phyloP scores from a whole-genome alignment of 116 monocot species.

The Posidonia oceanica region DNA sequence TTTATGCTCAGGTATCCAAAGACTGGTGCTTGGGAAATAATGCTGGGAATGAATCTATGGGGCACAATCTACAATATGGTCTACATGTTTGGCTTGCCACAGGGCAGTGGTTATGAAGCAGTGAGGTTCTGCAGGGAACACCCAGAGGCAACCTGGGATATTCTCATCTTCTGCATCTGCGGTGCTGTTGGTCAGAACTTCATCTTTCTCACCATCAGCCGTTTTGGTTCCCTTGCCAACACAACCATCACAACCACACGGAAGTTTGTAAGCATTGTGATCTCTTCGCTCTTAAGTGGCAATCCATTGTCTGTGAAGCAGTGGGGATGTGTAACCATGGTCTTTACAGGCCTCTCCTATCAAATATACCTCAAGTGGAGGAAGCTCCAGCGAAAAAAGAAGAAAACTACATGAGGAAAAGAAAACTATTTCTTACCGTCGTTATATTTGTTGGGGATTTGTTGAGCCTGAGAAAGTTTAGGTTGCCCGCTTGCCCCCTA shows the following conservation, averaged over 20 bases:
- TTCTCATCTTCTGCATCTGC: conserved; percentile 75
- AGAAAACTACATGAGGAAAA: conserved; percentile 16
- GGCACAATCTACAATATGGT: conserved; percentile 69
- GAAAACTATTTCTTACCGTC: neutral
- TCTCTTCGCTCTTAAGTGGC: conserved; percentile 64
- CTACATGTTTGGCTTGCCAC: conserved; percentile 74
- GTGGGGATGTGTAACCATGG: conserved; percentile 82
- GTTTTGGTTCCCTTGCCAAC: conserved; percentile 84
- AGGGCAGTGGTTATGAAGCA: conserved; percentile 61
- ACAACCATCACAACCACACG: conserved; percentile 86
- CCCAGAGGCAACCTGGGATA: conserved; percentile 88
- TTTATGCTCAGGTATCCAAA: conserved; percentile 20
- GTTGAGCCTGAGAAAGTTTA: no score
- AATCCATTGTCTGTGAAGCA: conserved; percentile 53
- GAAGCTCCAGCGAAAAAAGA: conserved; percentile 39
- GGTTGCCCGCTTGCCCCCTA: no score
- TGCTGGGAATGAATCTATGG: conserved; percentile 98
- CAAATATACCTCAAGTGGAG: conserved; percentile 86
- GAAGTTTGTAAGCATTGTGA: conserved; percentile 87
- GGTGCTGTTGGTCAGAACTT: conserved; percentile 95
- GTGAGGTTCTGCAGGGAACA: conserved; percentile 59
- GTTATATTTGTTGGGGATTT: neutral
- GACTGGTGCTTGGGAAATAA: conserved; percentile 90
- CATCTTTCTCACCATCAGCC: conserved; percentile 89
- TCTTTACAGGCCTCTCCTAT: conserved; percentile 83